Conservation (phyloP, 805 yeast species). For the Candida qinlingensis region DNA sequence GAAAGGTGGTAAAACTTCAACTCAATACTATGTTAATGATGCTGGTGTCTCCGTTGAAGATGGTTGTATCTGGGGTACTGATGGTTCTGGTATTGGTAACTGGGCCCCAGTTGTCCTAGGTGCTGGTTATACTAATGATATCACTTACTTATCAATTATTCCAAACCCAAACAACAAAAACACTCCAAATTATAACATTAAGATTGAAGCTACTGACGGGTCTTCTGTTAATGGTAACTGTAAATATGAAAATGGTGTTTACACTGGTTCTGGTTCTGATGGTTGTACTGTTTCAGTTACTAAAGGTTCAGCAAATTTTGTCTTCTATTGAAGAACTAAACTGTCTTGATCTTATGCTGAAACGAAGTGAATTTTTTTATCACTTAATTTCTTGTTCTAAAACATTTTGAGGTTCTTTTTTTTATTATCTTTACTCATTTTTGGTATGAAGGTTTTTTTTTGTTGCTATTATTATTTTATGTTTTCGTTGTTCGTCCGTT, state of each 20-base stretch:
- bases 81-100: constrained; percentile 83
- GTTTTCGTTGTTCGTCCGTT: background rate
- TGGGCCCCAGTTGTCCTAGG: constrained; percentile 98
- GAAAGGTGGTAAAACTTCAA: constrained; percentile 78
- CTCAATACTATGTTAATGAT: constrained; percentile 95
- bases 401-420: background rate
- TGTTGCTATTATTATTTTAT: background rate
- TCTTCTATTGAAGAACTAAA: constrained; percentile 42
- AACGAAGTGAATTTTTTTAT: too few species aligned
- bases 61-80: constrained; percentile 91
- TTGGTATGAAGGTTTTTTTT: background rate
- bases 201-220: constrained; percentile 68
- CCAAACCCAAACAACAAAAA: constrained; percentile 88
- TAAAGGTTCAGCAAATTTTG: constrained; percentile 78
- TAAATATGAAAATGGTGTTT: constrained; percentile 70
- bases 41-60: constrained; percentile 89
- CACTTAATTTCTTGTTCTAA: background rate
- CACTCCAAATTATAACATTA: constrained; percentile 67
- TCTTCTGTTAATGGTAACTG: constrained; percentile 68
- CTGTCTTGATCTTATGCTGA: background rate
- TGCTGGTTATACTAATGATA: constrained; percentile 67
- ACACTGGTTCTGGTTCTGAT: constrained; percentile 63
- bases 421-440: too few species aligned
- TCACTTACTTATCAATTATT: constrained; percentile 81
- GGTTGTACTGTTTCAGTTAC: constrained; percentile 95